These are phyloP conservation scores for Phytophthora nicotianae DNA, from an alignment of 352 stramenopile species.

Conservation along the genomic window DNA sequence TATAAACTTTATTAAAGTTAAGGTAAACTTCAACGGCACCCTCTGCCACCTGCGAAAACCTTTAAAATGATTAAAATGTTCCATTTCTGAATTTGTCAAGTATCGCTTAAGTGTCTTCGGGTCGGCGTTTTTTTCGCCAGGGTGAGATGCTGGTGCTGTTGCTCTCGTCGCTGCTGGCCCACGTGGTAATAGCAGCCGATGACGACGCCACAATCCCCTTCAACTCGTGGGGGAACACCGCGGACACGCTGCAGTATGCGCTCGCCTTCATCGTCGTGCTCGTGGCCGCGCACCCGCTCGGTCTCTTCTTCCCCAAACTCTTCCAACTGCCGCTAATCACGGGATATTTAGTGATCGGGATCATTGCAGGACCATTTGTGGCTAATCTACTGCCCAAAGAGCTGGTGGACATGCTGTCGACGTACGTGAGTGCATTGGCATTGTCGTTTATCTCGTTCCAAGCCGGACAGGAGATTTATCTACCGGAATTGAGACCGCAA, in stretches of 20 bases:
- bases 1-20: too few relatives aligned
- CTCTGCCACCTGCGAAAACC: neutral
- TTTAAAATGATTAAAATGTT: too few relatives aligned
- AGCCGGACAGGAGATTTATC: slow-evolving; percentile 74
- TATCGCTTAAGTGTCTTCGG: slow-evolving; percentile 4
- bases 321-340: slow-evolving; percentile 38
- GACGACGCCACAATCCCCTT: slow-evolving; percentile 46
- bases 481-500: slow-evolving; percentile 64
- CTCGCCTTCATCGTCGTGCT: slow-evolving; percentile 65
- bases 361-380: slow-evolving; percentile 32
- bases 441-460: slow-evolving; percentile 83
- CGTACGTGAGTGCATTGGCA: slow-evolving; percentile 62
- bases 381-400: slow-evolving; percentile 26
- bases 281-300: slow-evolving; percentile 29
- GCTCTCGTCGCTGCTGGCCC: neutral
- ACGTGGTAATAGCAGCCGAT: neutral
- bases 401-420: slow-evolving; percentile 29
- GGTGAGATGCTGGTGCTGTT: neutral
- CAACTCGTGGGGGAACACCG: slow-evolving; percentile 39
- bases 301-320: slow-evolving; percentile 31
- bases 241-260: slow-evolving; percentile 53
- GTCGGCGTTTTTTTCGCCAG: neutral
- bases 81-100: slow-evolving; percentile 18
- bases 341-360: slow-evolving; percentile 32
- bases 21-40: neutral